phyloP scores from a whole-genome alignment of 202 grass and related monocot genomes.

The Musa balbisiana region DNA sequence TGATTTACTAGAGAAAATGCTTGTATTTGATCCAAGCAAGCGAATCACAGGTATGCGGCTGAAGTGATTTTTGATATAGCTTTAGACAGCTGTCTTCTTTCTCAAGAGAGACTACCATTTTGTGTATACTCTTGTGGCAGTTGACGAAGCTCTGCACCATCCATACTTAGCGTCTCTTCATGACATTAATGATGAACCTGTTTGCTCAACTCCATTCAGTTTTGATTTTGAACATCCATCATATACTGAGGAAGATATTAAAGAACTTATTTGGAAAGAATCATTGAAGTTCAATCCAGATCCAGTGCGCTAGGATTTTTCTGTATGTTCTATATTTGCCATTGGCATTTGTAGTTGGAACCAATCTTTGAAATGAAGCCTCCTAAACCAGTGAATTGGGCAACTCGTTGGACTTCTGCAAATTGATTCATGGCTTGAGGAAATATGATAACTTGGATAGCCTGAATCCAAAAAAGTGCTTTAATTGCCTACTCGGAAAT shows the following conservation, averaged over 20 bases:
- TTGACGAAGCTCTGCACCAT: constrained; percentile 9
- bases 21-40: constrained; percentile 18
- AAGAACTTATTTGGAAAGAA: constrained; percentile 15
- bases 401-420: too few species aligned
- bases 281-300: constrained; percentile 12
- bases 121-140: background rate
- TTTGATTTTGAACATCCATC: constrained; percentile 17
- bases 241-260: constrained; percentile 6
- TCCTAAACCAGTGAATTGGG: too few species aligned
- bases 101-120: background rate
- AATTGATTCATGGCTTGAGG: too few species aligned
- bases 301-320: background rate
- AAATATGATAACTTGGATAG: too few species aligned
- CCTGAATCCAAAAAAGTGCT: too few species aligned
- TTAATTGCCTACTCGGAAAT: too few species aligned
- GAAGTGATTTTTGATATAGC: background rate
- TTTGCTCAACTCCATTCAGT: background rate
- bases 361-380: too few species aligned
- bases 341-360: too few species aligned
- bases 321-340: background rate
- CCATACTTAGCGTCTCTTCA: constrained; percentile 19
- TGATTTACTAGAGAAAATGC: constrained; percentile 23
- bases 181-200: constrained; percentile 21
- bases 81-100: background rate
- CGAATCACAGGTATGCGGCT: constrained; percentile 11